A percentile compares a stretch with the other conserved stretches of the same genome.
These are phyloP conservation scores for Holtermanniella nyarrowii DNA, from an alignment of 768 basidiomycete genomes.

Conservation along the genomic window DNA sequence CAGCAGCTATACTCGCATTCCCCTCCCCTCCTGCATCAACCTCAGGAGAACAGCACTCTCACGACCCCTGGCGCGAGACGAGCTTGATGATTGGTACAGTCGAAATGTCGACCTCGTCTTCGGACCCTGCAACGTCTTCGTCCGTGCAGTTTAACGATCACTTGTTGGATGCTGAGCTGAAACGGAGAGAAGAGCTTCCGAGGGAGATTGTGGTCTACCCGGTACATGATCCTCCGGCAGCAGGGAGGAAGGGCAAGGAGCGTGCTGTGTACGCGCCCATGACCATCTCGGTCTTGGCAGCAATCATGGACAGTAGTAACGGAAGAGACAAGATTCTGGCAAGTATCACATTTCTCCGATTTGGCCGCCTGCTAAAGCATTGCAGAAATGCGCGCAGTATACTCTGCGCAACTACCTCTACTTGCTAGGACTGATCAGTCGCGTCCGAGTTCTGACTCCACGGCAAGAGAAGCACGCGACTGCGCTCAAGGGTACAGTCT, in stretches of 20 bases:
- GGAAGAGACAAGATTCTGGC: slow-evolving; percentile 37
- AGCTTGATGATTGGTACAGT: not conserved
- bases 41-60: not conserved
- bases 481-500: slow-evolving; percentile 19
- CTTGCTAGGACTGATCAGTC: slow-evolving; percentile 18
- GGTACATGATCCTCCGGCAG: not conserved
- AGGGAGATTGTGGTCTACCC: not conserved
- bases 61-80: not conserved
- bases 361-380: not conserved
- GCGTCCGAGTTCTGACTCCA: slow-evolving; percentile 18
- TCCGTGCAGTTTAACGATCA: not conserved
- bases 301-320: slow-evolving; percentile 30
- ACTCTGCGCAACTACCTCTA: slow-evolving; percentile 34
- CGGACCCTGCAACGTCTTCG: not conserved
- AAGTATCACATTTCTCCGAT: slow-evolving; percentile 6
- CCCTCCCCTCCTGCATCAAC: not conserved
- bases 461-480: slow-evolving; percentile 24
- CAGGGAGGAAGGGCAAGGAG: not conserved
- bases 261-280: not conserved
- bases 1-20: not conserved
- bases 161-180: not conserved
- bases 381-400: slow-evolving; percentile 36
- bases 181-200: not conserved
- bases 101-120: not conserved
- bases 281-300: slow-evolving; percentile 9